Evolutionary conservation across 805 yeast genomes (phyloP), one percentile per base, ranked within the genome.

Genomic region (Blastobotrys attinorum): DNA sequence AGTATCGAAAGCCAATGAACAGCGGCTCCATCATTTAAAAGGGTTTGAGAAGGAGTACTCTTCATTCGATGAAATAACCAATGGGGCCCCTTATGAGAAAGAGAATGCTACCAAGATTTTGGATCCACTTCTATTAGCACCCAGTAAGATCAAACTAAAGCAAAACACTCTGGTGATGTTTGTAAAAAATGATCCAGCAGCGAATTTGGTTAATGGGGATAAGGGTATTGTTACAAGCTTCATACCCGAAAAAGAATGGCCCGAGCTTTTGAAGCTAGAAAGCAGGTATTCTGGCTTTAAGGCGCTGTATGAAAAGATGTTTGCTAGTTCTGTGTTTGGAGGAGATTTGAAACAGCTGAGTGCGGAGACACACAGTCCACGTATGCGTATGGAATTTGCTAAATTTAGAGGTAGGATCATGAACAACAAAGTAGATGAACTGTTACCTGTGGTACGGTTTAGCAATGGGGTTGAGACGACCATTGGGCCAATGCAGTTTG

Each of bases 1-100:
- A 59, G 98, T 92, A 5, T 87, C 82, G 39, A 48, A 61, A 8
- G 88, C 97, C 0, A 92, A 92, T 57, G 57, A 60, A 16, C 60
- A 61, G 49, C 70, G 81, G 47, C 63, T 84, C 56, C 56, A 56
- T 0, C 57, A 60, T 1, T 58, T 90, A 7, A 66, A 70, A 0
- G 83, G 90, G 0, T 56, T 62, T 2, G 55, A 65, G 2, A 53
- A 65, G 25, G 55, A 55, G 1, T 87, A 64, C 55, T 58, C 58
- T 3, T 72, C 83, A 1, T 37, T 47, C 0, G 87, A 81, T 54
- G 42, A 7, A 17, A 20, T 15, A 25, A 5, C 13, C n/a, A 37
- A 31, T 13, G 37, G 29, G 11, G 10, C 29, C 10, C 7, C 7
- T 7, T 11, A 8, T 11, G 29, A 25, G 10, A 25, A 25, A 11